phyloP scores from a whole-genome alignment of 768 basidiomycete species.

The Boletus reticuloceps region DNA sequence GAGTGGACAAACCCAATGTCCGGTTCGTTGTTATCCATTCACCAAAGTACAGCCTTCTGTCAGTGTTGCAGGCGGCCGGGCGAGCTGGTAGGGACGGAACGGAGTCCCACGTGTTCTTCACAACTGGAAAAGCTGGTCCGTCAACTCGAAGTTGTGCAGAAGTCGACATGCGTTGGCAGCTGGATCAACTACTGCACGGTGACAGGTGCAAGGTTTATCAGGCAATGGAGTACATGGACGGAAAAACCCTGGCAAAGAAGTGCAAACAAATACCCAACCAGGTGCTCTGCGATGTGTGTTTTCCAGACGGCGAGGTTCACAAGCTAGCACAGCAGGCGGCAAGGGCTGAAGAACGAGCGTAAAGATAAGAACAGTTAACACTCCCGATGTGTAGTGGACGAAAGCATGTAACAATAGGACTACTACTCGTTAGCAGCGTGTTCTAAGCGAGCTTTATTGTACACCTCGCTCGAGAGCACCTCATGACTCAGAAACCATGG shows the following conservation, averaged over 20 bases:
- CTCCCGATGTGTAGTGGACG: no score
- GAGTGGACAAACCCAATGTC: slow-evolving; percentile 2
- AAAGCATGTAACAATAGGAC: no score
- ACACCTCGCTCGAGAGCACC: no score
- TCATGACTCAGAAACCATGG: no score
- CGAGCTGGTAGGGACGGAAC: neutral
- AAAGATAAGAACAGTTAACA: no score
- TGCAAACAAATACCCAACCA: slow-evolving; percentile 1
- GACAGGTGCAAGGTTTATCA: neutral
- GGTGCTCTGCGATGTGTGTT: neutral
- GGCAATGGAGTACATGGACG: slow-evolving; percentile 1
- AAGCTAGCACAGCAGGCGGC: neutral
- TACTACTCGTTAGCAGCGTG: no score
- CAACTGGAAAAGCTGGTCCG: neutral
- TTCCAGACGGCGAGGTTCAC: neutral
- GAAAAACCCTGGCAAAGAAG: neutral
- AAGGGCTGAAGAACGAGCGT: no score
- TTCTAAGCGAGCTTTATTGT: no score
- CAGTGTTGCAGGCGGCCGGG: neutral
- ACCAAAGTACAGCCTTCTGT: neutral
- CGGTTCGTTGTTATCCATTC: neutral
- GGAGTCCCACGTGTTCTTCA: slow-evolving; percentile 3
- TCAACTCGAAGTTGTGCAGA: neutral
- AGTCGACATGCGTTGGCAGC: neutral
- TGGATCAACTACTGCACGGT: neutral